phyloP scores from a whole-genome alignment of 1,139 yeast species.

The Geotrichum macrosporum region DNA sequence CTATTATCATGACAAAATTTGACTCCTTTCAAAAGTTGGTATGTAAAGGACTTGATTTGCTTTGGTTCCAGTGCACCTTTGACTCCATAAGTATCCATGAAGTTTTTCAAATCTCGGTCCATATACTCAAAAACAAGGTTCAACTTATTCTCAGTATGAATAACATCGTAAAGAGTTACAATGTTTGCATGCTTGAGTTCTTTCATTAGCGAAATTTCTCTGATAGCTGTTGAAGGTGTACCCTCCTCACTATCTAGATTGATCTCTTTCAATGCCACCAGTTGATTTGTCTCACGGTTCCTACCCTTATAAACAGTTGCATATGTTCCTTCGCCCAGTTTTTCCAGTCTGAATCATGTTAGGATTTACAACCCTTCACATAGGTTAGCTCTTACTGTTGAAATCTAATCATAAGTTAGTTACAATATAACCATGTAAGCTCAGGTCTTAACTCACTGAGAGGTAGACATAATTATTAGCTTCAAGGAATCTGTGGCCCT shows the following conservation, averaged over 20 bases:
- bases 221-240: conserved; percentile 94
- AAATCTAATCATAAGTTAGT: conserved; percentile 27
- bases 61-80: conserved; percentile 76
- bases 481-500: too few relatives aligned
- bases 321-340: conserved; percentile 95
- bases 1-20: conserved; percentile 93
- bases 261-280: conserved; percentile 93
- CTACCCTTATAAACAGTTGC: conserved; percentile 97
- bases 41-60: conserved; percentile 85
- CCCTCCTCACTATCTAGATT: conserved; percentile 95
- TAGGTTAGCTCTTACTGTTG: conserved; percentile 23
- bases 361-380: not conserved
- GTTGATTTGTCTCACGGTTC: conserved; percentile 83
- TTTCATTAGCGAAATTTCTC: conserved; percentile 95
- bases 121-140: conserved; percentile 89
- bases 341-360: conserved; percentile 58
- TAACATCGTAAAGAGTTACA: conserved; percentile 88
- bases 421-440: not conserved
- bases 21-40: conserved; percentile 83
- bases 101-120: conserved; percentile 91
- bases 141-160: conserved; percentile 92
- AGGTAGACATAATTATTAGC: conserved; percentile 27
- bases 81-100: conserved; percentile 83
- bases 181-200: conserved; percentile 93
- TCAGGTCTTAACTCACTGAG: conserved; percentile 27